Percentiles rank a stretch among this genome's conserved stretches.
Conservation (phyloP, 305 asterid genomes). For the Fraxinus sp. region DNA sequence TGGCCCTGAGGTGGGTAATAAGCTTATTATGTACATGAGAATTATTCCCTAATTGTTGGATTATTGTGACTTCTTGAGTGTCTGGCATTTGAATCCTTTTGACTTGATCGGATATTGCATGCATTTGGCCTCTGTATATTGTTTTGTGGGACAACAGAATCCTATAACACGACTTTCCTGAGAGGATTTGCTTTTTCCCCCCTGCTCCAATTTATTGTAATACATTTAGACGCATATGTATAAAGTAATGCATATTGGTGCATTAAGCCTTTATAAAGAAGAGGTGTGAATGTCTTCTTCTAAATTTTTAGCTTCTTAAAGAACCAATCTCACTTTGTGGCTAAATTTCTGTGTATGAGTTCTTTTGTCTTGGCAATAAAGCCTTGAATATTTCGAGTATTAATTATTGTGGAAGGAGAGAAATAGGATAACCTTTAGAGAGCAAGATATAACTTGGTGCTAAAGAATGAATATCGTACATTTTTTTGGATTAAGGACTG, state of each 20-base stretch:
- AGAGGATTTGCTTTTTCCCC: not conserved
- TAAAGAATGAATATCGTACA: not conserved
- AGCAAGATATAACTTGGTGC: not conserved
- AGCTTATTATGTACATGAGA: not conserved
- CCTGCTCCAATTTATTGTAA: not conserved
- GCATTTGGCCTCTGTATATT: not conserved
- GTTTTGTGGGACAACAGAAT: not conserved
- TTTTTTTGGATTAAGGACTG: not conserved
- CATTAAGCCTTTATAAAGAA: not conserved
- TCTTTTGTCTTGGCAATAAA: not conserved
- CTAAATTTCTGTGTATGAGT: not conserved
- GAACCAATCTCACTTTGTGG: not conserved
- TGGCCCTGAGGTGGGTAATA: conserved; percentile 50
- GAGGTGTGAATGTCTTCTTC: not conserved
- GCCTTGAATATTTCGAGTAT: not conserved
- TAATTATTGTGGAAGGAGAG: not conserved
- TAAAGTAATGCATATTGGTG: not conserved
- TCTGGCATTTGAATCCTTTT: conserved; percentile 9
- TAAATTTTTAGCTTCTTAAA: not conserved
- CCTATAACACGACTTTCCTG: not conserved
- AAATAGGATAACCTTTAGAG: not conserved
- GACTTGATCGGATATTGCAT: not conserved
- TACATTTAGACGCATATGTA: not conserved
- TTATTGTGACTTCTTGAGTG: not conserved
- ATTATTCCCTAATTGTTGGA: not conserved